Percentiles rank a stretch among this genome's conserved stretches.
These are phyloP conservation scores for Myriosclerotinia duriaeana DNA, from an alignment of 2,329 filamentous ascomycete genomes.

Conservation along the genomic window DNA sequence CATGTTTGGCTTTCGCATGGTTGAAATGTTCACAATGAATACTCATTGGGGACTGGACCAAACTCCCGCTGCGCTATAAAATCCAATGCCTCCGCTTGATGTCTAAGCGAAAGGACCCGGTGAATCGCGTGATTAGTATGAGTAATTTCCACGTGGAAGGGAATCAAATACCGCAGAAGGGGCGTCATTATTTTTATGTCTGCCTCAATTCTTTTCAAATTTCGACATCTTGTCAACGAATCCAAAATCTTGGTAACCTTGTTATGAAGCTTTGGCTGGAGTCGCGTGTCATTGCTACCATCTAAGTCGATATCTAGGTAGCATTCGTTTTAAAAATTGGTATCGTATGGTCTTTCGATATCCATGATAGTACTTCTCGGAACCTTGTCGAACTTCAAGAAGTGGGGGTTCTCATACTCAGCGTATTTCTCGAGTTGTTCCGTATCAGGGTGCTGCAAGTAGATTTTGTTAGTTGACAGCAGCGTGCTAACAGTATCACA, in stretches of 20 bases:
- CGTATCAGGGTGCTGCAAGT: constrained; percentile 24
- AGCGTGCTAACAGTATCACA: constrained; percentile 1
- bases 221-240: neutral
- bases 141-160: neutral
- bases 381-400: constrained; percentile 1
- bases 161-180: neutral
- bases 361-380: neutral
- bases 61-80: constrained; percentile 46
- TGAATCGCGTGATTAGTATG: neutral
- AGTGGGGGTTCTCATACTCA: constrained; percentile 24
- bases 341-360: too few relatives aligned
- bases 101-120: constrained; percentile 36
- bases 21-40: constrained; percentile 40
- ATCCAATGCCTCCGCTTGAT: constrained; percentile 43
- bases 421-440: constrained; percentile 1
- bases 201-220: constrained; percentile 1
- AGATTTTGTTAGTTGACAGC: constrained; percentile 20
- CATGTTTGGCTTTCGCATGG: constrained; percentile 33
- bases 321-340: neutral
- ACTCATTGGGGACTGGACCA: constrained; percentile 39
- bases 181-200: neutral
- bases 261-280: neutral
- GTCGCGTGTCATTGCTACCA: neutral
- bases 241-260: constrained; percentile 8
- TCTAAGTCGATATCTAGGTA: neutral